Evolutionary conservation across 2,329 filamentous ascomycete genomes (phyloP), one percentile per base, ranked within the genome.

Genomic region (Teratosphaeria zuluensis): DNA sequence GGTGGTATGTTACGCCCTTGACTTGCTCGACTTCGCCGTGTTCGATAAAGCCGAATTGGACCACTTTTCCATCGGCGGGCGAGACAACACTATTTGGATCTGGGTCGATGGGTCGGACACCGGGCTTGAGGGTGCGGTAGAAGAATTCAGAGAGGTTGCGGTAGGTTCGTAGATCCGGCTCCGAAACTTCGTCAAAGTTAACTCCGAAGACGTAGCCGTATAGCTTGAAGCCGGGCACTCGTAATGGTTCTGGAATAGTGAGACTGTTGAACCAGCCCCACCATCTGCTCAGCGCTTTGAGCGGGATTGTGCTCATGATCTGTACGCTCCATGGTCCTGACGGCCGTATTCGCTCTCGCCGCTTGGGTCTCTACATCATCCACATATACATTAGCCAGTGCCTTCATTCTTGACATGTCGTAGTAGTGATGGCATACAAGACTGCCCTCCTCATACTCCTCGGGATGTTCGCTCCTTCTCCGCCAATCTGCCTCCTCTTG

Each of bases 1-100:
- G 83, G 65, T 87, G 95, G 75, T 99, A 99, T 0, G 94, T 99
- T 81, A 99, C 94, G 61, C 94, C 94, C 76, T 99, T 99, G 63
- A 99, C 92, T 76, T 99, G 94, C 73, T 99, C 94, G 51, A 99
- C 95, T 69, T 96, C 90, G 54, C 92, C 92, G 68, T 92, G 85
- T 68, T 95, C 88, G 59, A 99, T 96, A 66, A 85, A 86, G 11
- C 94, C 94, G 66, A 91, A 96, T 68, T 97, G 92, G 30, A 99
- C 82, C 53, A 99, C 82, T 63, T 88, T 88, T 53, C 94, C 94
- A 72, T 99, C 94, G 4, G 94, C 85, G 0, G 94, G 95, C 0
- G 90, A 94, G 7, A 97, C 77, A 4, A 99, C 77, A 9, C 90
- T 88, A 68, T 89, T 87, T 1, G 84, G 82, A 65, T 92, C 85